Conservation (phyloP, 768 basidiomycete genomes). For the Neoboletus brunneissimus region DNA sequence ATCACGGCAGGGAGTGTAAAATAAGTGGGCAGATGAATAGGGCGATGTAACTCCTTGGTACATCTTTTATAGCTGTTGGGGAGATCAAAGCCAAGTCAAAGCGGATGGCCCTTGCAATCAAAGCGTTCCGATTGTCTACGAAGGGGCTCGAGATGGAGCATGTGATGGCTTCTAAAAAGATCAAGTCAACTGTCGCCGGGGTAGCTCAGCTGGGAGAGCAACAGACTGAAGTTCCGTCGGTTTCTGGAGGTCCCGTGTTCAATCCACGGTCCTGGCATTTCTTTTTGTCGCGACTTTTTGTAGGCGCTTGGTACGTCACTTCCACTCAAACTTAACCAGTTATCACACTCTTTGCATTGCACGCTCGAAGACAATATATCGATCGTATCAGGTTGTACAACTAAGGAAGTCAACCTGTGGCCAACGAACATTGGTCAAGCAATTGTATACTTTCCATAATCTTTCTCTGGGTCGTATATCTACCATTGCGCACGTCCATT, state of each 20-base stretch:
- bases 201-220: constrained; percentile 78
- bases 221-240: constrained; percentile 57
- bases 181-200: constrained; percentile 37
- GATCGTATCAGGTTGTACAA: not conserved
- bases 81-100: constrained; percentile 5
- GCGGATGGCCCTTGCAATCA: not conserved
- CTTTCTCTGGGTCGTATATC: constrained; percentile 94
- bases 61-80: constrained; percentile 7
- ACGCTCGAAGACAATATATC: not conserved
- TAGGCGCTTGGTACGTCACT: not conserved
- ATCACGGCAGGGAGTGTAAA: not conserved
- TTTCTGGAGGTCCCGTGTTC: constrained; percentile 78
- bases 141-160: not conserved
- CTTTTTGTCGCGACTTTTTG: constrained; percentile 15
- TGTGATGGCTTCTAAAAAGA: not conserved
- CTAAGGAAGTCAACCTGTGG: not conserved
- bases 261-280: constrained; percentile 72
- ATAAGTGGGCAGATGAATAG: not conserved
- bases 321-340: not conserved
- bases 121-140: not conserved
- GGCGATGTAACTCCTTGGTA: too few species aligned
- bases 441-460: constrained; percentile 90
- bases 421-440: constrained; percentile 30
- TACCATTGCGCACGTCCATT: constrained; percentile 24
- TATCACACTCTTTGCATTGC: not conserved